A percentile compares a stretch with the other conserved stretches of the same genome.
These are phyloP conservation scores for Pestalotiopsis sp. DNA, from an alignment of 2,329 filamentous ascomycete species.

Conservation along the genomic window DNA sequence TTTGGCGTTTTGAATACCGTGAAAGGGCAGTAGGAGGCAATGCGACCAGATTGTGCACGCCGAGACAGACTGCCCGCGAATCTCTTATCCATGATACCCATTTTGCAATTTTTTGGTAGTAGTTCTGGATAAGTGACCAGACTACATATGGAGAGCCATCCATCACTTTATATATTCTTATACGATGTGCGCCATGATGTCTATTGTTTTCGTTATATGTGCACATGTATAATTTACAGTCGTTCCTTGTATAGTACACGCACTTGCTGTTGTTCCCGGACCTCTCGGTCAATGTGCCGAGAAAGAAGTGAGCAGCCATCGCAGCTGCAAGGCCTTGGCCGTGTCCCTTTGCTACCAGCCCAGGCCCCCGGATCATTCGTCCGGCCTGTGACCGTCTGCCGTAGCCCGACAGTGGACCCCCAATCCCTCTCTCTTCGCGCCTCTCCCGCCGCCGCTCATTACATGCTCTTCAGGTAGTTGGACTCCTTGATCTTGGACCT, in stretches of 20 bases:
- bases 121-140: background rate
- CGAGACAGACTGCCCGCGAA: background rate
- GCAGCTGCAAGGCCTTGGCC: background rate
- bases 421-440: background rate
- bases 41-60: background rate
- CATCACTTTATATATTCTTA: background rate
- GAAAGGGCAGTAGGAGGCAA: background rate
- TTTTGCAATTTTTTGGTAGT: background rate
- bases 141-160: background rate
- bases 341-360: background rate
- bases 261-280: background rate
- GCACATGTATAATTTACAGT: background rate
- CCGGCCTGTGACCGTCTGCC: background rate
- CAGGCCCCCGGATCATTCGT: background rate
- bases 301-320: background rate
- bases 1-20: slow-evolving; percentile 5
- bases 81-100: slow-evolving; percentile 4
- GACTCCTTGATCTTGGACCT: slow-evolving; percentile 79
- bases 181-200: background rate
- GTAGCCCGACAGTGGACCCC: background rate
- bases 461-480: slow-evolving; percentile 86
- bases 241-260: background rate
- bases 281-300: background rate
- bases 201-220: background rate
- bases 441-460: slow-evolving; percentile 23